Percentiles rank a stretch among this genome's conserved stretches.
phyloP scores from a whole-genome alignment of 1,284 basidiomycete species.

The Moesziomyces globuligerus region DNA sequence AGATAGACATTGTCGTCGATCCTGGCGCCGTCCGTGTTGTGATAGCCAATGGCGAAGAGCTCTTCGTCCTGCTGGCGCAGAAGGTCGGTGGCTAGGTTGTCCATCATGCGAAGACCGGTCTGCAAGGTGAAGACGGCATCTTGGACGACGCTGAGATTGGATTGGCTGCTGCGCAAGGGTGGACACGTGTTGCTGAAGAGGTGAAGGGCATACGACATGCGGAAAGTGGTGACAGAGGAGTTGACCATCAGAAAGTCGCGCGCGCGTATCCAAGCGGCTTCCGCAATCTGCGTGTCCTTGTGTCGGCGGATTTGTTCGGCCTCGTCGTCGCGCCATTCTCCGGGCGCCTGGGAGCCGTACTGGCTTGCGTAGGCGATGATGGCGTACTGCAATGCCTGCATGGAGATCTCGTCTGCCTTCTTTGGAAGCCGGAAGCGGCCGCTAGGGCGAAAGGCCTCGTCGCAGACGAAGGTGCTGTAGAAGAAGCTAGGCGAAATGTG shows the following conservation, averaged over 20 bases:
- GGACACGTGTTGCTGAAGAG: conserved; percentile 45
- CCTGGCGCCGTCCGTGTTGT: conserved; percentile 24
- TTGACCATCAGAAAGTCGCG: conserved; percentile 38
- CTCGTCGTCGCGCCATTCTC: conserved; percentile 28
- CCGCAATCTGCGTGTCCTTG: conserved; percentile 39
- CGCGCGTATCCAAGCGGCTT: conserved; percentile 39
- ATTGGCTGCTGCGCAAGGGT: conserved; percentile 20
- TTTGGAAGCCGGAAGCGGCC: conserved; percentile 29
- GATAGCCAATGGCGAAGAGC: conserved; percentile 33
- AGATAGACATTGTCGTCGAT: conserved; percentile 19
- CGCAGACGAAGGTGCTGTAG: conserved; percentile 40
- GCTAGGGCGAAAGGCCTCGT: conserved; percentile 27
- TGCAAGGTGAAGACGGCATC: conserved; percentile 27
- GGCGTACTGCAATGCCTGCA: conserved; percentile 38
- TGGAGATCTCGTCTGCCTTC: conserved; percentile 40
- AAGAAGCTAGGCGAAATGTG: conserved; percentile 46
- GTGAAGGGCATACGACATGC: conserved; percentile 43
- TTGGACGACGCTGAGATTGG: conserved; percentile 19
- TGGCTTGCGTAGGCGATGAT: conserved; percentile 46
- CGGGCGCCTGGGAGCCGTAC: conserved; percentile 34
- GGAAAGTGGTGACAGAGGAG: conserved; percentile 39
- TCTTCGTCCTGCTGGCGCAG: conserved; percentile 37
- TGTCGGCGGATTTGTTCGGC: conserved; percentile 16
- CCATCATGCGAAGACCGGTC: conserved; percentile 44
- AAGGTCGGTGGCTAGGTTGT: conserved; percentile 41